Evolutionary conservation across 768 basidiomycete species (phyloP).

Genomic region (Termitomyces sp.): DNA sequence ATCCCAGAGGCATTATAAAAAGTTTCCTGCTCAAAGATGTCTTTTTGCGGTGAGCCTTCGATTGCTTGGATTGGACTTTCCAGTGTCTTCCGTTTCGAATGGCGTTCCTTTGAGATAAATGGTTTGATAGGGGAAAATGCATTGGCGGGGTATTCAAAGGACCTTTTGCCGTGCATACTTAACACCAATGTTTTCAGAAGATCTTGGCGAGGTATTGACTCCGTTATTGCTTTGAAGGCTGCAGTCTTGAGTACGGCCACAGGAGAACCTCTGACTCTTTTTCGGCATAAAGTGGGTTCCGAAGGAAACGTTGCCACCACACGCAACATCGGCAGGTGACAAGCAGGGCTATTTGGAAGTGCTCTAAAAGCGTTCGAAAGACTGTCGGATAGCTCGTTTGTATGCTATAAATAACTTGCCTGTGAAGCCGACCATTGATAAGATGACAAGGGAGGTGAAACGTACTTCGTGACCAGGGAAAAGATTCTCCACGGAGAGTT

Average conservation of each 20-base stretch:
- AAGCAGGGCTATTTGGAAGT: neutral
- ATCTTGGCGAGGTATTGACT: neutral
- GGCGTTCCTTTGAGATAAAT: too few relatives aligned
- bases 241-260: neutral
- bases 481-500: neutral
- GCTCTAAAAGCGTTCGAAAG: neutral
- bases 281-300: neutral
- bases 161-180: constrained; percentile 2
- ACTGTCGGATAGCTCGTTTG: neutral
- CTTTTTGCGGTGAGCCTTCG: too few relatives aligned
- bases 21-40: too few relatives aligned
- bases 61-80: too few relatives aligned
- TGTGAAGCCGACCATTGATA: neutral
- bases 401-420: neutral
- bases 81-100: too few relatives aligned
- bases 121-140: too few relatives aligned
- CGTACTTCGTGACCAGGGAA: neutral
- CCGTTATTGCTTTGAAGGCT: neutral
- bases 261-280: neutral
- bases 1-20: too few relatives aligned
- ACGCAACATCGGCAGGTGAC: neutral
- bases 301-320: neutral
- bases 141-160: neutral
- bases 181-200: neutral
- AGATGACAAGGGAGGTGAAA: neutral